Percentiles rank a stretch among this genome's conserved stretches.
phyloP scores from a whole-genome alignment of 257 asterid species.

The Eucommia ulmoides region DNA sequence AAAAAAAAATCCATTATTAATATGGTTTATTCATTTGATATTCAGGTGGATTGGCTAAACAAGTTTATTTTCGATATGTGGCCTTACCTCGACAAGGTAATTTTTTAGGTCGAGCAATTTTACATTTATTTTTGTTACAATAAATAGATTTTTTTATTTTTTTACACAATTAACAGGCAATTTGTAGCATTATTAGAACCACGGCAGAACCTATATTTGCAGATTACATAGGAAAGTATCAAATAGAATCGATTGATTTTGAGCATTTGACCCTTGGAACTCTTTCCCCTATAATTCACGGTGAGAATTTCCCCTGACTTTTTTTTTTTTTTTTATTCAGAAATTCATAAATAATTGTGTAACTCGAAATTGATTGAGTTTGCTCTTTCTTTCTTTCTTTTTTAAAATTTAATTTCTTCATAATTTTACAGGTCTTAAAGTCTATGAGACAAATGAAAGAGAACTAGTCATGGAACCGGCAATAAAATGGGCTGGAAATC shows the following conservation, averaged over 20 bases:
- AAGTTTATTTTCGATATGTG: slow-evolving; percentile 54
- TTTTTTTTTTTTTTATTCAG: no score
- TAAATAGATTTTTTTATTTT: no score
- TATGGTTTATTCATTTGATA: no score
- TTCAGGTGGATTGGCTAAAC: slow-evolving; percentile 86
- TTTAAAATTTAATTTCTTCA: neutral
- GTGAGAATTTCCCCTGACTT: slow-evolving; percentile 23
- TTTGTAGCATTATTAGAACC: slow-evolving; percentile 50
- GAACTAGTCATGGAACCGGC: slow-evolving; percentile 81
- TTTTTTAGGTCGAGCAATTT: neutral
- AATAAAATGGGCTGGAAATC: slow-evolving; percentile 83
- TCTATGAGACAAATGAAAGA: slow-evolving; percentile 70
- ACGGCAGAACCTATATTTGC: slow-evolving; percentile 58
- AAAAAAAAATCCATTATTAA: no score
- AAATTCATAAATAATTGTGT: no score
- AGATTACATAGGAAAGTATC: slow-evolving; percentile 57
- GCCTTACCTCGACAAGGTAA: slow-evolving; percentile 85
- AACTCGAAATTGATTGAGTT: no score
- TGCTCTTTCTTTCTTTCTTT: no score
- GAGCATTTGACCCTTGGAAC: slow-evolving; percentile 58
- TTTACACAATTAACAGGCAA: slow-evolving; percentile 65
- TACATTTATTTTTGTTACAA: no score
- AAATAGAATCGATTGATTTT: slow-evolving; percentile 57
- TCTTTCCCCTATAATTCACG: slow-evolving; percentile 73
- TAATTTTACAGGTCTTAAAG: slow-evolving; percentile 52